Conservation (phyloP, 371 early-diverging fungal genomes). For the Basidiobolus heterosporus region DNA sequence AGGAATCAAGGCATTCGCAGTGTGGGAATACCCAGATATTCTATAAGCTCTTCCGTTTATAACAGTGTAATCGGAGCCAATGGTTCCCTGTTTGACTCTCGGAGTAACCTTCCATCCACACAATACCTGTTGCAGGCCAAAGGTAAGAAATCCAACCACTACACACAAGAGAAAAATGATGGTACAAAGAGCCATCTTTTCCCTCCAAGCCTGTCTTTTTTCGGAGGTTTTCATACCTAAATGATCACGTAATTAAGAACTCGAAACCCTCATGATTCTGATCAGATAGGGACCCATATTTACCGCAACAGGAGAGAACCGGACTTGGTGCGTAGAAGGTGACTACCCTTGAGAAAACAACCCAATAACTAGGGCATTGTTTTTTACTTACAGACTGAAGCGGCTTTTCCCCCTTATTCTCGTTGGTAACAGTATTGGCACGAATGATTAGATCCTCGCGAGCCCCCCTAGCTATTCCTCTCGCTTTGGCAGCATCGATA, state of each 20-base stretch:
- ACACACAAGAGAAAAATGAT: slow-evolving; percentile 53
- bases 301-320: slow-evolving; percentile 1
- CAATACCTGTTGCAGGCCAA: slow-evolving; percentile 42
- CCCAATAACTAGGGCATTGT: slow-evolving; percentile 2
- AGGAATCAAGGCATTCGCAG: slow-evolving; percentile 12
- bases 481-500: too few species aligned
- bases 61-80: background rate
- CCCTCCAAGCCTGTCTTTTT: slow-evolving; percentile 67
- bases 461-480: too few species aligned
- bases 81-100: background rate
- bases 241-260: background rate
- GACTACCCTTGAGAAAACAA: background rate
- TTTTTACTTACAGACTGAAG: background rate
- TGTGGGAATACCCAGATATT: slow-evolving; percentile 12
- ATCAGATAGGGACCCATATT: background rate
- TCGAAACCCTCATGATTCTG: background rate
- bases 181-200: slow-evolving; percentile 61
- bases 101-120: slow-evolving; percentile 10
- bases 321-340: slow-evolving; percentile 5
- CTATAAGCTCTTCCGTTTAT: slow-evolving; percentile 3
- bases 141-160: slow-evolving; percentile 60
- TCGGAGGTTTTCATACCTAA: slow-evolving; percentile 16
- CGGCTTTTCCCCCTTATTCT: too few species aligned
- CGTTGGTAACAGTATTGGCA: too few species aligned
- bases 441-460: too few species aligned